Conservation (phyloP, 2,329 filamentous ascomycete species). For the Xylariaceae sp. region DNA sequence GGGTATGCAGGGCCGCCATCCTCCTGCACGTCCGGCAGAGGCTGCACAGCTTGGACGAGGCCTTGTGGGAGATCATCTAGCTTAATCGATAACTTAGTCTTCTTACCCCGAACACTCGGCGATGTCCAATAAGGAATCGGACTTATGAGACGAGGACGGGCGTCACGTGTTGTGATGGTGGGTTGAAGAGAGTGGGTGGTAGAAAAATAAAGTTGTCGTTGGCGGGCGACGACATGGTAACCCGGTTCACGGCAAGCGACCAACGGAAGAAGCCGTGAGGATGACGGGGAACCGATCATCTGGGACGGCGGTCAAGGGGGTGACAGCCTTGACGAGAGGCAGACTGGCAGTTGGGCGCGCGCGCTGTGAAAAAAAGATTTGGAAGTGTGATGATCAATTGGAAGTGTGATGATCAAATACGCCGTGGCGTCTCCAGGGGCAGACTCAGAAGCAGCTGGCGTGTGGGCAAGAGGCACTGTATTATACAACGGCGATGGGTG, state of each 20-base stretch:
- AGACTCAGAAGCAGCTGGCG: no score
- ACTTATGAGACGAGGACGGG: neutral
- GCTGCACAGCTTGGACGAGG: conserved; percentile 22
- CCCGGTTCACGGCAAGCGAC: conserved; percentile 16
- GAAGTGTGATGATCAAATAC: no score
- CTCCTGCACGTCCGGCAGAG: conserved; percentile 28
- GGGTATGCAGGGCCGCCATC: conserved; percentile 62
- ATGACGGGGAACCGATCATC: conserved; percentile 20
- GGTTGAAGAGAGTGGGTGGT: no score
- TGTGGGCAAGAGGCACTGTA: no score
- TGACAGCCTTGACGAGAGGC: neutral
- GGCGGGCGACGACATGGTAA: no score
- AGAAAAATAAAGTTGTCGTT: no score
- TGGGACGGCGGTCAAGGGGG: conserved; percentile 13
- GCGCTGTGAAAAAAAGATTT: conserved; percentile 15
- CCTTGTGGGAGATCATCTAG: conserved; percentile 57
- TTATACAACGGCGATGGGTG: no score
- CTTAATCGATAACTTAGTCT: conserved; percentile 50
- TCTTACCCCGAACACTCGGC: conserved; percentile 48
- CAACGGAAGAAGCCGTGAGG: conserved; percentile 20
- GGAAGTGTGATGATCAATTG: conserved; percentile 14
- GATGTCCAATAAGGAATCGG: neutral
- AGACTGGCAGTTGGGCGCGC: neutral
- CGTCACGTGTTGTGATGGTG: no score
- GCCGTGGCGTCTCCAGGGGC: no score